Evolutionary conservation across 805 yeast genomes (phyloP), one percentile per base, ranked within the genome.

Genomic region (Sugiyamaella floridensis): DNA sequence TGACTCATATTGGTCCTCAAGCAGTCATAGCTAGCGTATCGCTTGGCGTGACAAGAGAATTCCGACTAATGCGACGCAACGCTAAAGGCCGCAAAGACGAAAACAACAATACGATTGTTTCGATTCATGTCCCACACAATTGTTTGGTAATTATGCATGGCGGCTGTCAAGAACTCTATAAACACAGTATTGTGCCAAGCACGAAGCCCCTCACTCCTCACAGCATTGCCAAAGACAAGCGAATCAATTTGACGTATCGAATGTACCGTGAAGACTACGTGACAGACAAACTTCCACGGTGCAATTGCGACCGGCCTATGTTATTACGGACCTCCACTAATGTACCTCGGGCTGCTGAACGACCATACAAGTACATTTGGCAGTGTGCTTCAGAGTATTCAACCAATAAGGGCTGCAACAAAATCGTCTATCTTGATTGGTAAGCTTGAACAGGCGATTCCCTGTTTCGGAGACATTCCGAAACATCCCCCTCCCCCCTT

Each of bases 101-200:
- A 2, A 62, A 65, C 5, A 58, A 54, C 2, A 54, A 60, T 58
- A 51, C 73, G 49, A 63, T 79, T 20, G 72, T 75, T 63, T 68
- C 85, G 28, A 71, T 83, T 0, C 83, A 81, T n/a, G 62, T 83
- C 2, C 85, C 87, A 0, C 89, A 86, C 63, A 86, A 86, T 61
- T 75, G 86, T 8, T 64, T 86, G 40, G 60, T 86, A 2, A 67
- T 86, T 2, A 86, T 86, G 95, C 81, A 83, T 54, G 85, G 88
- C 0, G 89, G 88, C 0, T 82, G 86, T 55, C 95, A 86, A 63
- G 95, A 86, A 57, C 79, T 78, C 48, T 86, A 69, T 63, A 85
- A 81, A 60, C 95, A 87, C 61, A 71, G 81, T 54, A 79, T 86
- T 0, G 78, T 78, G 4, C 71, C 81, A 0, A 66, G 74, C 42